A percentile compares a stretch with the other conserved stretches of the same genome.
Conservation (phyloP, 371 early-diverging fungal species). For the Dichotomocladium elegans region DNA sequence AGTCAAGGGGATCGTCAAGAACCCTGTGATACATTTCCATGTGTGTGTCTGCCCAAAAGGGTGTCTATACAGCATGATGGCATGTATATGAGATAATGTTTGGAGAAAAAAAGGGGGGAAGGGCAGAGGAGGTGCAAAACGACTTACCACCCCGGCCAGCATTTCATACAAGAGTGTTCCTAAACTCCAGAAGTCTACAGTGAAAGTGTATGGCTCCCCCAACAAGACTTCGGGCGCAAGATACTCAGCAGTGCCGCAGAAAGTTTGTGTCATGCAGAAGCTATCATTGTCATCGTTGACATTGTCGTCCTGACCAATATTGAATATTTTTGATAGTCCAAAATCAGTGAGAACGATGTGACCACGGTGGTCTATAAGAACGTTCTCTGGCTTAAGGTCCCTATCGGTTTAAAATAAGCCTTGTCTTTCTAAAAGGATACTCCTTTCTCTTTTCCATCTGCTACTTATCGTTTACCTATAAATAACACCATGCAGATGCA, state of each 20-base stretch:
- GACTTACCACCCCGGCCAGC: constrained; percentile 62
- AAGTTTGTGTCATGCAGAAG: constrained; percentile 76
- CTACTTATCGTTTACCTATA: constrained; percentile 71
- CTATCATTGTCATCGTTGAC: constrained; percentile 15
- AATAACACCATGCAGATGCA: constrained; percentile 85
- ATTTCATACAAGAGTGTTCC: constrained; percentile 92
- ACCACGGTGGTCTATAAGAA: constrained; percentile 74
- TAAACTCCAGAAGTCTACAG: constrained; percentile 96
- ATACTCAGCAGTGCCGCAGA: constrained; percentile 95
- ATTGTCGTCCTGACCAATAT: too few relatives aligned
- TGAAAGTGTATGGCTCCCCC: constrained; percentile 79
- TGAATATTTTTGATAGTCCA: constrained; percentile 76
- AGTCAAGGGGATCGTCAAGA: constrained; percentile 66
- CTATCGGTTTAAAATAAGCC: constrained; percentile 34
- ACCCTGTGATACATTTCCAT: constrained; percentile 81
- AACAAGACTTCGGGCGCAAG: constrained; percentile 88
- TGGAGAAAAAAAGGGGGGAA: not conserved
- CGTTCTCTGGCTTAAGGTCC: constrained; percentile 84
- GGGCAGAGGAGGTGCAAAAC: not conserved
- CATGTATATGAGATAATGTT: not conserved
- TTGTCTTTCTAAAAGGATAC: constrained; percentile 14
- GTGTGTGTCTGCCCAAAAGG: constrained; percentile 79
- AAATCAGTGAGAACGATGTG: constrained; percentile 88
- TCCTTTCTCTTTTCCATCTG: not conserved
- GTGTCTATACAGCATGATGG: constrained; percentile 55